phyloP scores from a whole-genome alignment of 2,329 filamentous ascomycete genomes.

The Apiospora pterosperma region DNA sequence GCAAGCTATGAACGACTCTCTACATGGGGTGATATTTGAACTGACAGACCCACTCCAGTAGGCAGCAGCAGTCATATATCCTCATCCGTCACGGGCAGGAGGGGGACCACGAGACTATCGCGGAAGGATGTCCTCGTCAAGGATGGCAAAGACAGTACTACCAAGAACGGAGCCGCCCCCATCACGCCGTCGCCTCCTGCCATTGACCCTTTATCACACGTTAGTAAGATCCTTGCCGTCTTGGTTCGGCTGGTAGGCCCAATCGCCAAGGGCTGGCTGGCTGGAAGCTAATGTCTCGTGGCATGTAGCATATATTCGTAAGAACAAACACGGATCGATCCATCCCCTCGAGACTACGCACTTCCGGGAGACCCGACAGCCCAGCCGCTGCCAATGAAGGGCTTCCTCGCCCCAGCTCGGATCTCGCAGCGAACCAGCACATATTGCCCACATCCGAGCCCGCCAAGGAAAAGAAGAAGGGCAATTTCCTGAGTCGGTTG shows the following conservation, averaged over 20 bases:
- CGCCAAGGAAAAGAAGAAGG: slow-evolving; percentile 70
- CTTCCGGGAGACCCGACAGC: slow-evolving; percentile 46
- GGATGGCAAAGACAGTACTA: slow-evolving; percentile 19
- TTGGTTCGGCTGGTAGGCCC: slow-evolving; percentile 5
- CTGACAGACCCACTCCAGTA: background rate
- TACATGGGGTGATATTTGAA: background rate
- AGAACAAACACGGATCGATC: slow-evolving; percentile 30
- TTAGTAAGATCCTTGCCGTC: slow-evolving; percentile 33
- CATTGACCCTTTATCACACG: slow-evolving; percentile 67
- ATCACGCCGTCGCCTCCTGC: slow-evolving; percentile 29
- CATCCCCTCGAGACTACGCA: slow-evolving; percentile 45
- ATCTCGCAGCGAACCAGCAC: slow-evolving; percentile 28
- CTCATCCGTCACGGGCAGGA: slow-evolving; percentile 16
- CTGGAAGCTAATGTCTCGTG: slow-evolving; percentile 6
- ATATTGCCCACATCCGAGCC: slow-evolving; percentile 32
- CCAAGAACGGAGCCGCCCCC: slow-evolving; percentile 15
- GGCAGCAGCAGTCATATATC: slow-evolving; percentile 20
- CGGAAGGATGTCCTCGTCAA: slow-evolving; percentile 21
- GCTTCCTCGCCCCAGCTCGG: slow-evolving; percentile 36
- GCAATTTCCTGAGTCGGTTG: slow-evolving; percentile 83
- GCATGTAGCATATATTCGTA: slow-evolving; percentile 43
- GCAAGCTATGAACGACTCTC: background rate
- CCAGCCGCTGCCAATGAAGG: slow-evolving; percentile 40
- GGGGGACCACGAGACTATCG: slow-evolving; percentile 18
- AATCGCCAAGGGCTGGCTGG: background rate